Percentiles rank a stretch among this genome's conserved stretches.
phyloP scores from a whole-genome alignment of 495 filamentous ascomycete species.

The Aspergillus ellipticus region DNA sequence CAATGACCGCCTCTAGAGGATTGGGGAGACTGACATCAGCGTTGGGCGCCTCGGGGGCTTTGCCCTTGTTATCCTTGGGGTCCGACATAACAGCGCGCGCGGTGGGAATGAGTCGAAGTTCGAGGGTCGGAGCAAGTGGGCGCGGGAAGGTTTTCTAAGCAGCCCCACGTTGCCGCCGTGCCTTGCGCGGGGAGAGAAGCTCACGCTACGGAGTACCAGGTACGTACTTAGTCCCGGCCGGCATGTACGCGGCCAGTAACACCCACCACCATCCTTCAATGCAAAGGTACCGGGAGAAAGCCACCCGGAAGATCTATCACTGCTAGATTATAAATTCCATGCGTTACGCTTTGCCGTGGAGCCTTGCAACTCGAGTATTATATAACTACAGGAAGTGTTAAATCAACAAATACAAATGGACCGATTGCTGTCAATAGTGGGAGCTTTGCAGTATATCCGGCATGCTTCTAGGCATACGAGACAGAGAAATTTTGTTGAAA shows the following conservation, averaged over 20 bases:
- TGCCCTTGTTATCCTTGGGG: slow-evolving; percentile 37
- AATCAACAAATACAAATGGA: neutral
- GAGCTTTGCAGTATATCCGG: no score
- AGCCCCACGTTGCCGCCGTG: slow-evolving; percentile 32
- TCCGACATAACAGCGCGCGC: slow-evolving; percentile 33
- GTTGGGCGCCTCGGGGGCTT: slow-evolving; percentile 29
- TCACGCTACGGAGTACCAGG: neutral
- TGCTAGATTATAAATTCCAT: neutral
- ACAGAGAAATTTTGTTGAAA: slow-evolving; percentile 11
- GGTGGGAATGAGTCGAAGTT: slow-evolving; percentile 16
- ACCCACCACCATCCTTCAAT: neutral
- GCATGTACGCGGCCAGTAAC: neutral
- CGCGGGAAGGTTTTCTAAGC: slow-evolving; percentile 20
- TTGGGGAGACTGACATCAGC: slow-evolving; percentile 9
- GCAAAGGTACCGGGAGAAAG: no score
- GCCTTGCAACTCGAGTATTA: no score
- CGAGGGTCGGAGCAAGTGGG: slow-evolving; percentile 8
- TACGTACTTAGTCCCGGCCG: no score
- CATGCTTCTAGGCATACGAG: no score
- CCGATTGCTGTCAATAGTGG: no score
- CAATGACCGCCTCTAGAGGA: neutral
- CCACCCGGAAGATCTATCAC: no score
- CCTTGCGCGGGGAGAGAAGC: neutral
- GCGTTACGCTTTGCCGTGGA: neutral
- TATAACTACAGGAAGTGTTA: neutral